Evolutionary conservation across 129 eudicot genomes (phyloP).

Genomic region (Escallonia herrerae): DNA sequence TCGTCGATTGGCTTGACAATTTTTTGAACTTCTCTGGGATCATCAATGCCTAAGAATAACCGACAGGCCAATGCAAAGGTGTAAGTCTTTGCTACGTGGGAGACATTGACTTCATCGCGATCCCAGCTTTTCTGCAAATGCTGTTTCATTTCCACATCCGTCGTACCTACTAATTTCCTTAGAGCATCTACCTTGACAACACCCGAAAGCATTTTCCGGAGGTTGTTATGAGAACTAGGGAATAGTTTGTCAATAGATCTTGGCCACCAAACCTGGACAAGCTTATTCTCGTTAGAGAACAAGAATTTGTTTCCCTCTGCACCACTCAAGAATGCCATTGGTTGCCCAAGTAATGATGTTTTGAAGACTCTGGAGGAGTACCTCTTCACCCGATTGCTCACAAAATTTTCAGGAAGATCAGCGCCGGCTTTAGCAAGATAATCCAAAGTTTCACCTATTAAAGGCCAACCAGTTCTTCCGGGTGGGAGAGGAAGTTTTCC

Average conservation of each 20-base stretch:
- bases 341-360: slow-evolving; percentile 12
- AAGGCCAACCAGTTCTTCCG: slow-evolving; percentile 16
- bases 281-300: slow-evolving; percentile 7
- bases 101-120: not conserved
- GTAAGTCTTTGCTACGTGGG: not conserved
- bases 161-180: not conserved
- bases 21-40: not conserved
- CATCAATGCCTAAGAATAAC: slow-evolving; percentile 16
- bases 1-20: not conserved
- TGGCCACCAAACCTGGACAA: slow-evolving; percentile 19
- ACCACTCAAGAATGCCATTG: slow-evolving; percentile 10
- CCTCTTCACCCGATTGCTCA: not conserved
- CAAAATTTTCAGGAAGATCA: slow-evolving; percentile 10
- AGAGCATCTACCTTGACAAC: slow-evolving; percentile 9
- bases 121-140: slow-evolving; percentile 4
- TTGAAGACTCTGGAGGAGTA: slow-evolving; percentile 9
- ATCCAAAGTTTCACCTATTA: slow-evolving; percentile 15
- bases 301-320: slow-evolving; percentile 18
- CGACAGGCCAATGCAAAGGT: slow-evolving; percentile 14
- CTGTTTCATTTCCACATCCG: slow-evolving; percentile 11
- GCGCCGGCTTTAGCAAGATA: not conserved
- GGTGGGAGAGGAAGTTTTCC: slow-evolving; percentile 12
- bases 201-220: not conserved
- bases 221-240: not conserved
- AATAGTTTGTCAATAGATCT: slow-evolving; percentile 6